A percentile compares a stretch with the other conserved stretches of the same genome.
Conservation (phyloP, 2,329 filamentous ascomycete genomes). For the Aspergillus phoenicis region DNA sequence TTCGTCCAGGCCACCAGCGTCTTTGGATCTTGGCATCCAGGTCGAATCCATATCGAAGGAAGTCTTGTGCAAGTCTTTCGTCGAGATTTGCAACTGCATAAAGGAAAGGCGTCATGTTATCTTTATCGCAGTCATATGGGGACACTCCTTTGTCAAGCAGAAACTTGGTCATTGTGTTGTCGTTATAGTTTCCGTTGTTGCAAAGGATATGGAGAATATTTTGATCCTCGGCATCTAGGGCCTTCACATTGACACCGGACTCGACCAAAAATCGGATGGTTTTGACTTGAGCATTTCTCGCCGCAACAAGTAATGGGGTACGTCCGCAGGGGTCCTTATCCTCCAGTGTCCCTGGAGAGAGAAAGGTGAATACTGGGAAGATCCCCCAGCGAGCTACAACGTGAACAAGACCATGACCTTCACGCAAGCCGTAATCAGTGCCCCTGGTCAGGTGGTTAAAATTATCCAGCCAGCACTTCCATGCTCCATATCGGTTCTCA, state of each 20-base stretch:
- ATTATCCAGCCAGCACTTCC: constrained; percentile 10
- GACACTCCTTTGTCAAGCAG: constrained; percentile 16
- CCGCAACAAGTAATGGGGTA: constrained; percentile 13
- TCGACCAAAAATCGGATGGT: constrained; percentile 11
- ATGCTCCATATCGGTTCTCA: neutral
- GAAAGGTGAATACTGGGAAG: constrained; percentile 5
- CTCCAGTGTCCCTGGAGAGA: constrained; percentile 6
- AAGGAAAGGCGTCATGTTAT: constrained; percentile 23
- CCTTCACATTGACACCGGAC: constrained; percentile 4
- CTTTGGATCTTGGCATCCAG: constrained; percentile 11
- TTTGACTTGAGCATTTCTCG: constrained; percentile 10
- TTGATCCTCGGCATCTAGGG: constrained; percentile 15
- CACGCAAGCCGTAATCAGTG: neutral
- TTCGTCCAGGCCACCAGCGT: constrained; percentile 12
- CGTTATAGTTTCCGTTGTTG: constrained; percentile 2
- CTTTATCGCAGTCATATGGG: constrained; percentile 12
- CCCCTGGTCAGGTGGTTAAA: neutral
- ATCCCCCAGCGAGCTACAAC: constrained; percentile 18
- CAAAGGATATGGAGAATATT: constrained; percentile 16
- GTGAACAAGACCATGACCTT: constrained; percentile 6
- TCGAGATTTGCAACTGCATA: constrained; percentile 13
- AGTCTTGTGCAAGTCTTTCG: constrained; percentile 10
- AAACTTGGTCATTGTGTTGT: constrained; percentile 6
- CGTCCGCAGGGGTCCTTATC: constrained; percentile 8
- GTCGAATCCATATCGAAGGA: constrained; percentile 17